Evolutionary conservation across 2,329 filamentous ascomycete species (phyloP).

Genomic region (Clonostachys solani): DNA sequence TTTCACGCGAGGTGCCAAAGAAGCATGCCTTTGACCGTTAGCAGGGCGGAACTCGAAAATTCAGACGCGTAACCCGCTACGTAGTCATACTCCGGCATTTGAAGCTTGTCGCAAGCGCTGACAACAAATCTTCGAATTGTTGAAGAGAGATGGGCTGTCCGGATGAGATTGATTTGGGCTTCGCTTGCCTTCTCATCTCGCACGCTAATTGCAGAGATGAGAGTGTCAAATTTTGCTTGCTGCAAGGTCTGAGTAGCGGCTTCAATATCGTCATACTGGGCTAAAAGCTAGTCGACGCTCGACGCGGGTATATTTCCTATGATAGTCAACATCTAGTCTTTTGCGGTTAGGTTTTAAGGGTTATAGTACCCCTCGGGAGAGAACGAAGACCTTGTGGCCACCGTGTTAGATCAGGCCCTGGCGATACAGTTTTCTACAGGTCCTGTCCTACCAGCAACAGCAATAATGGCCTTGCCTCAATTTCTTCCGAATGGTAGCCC

Average conservation of each 20-base stretch:
- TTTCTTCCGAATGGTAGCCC: too few relatives aligned
- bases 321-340: neutral
- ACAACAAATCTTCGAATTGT: constrained; percentile 9
- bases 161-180: constrained; percentile 10
- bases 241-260: neutral
- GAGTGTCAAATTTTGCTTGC: neutral
- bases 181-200: constrained; percentile 6
- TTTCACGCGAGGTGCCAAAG: constrained; percentile 9
- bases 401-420: neutral
- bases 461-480: neutral
- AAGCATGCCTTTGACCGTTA: constrained; percentile 5
- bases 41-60: too few relatives aligned
- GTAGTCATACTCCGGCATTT: constrained; percentile 7
- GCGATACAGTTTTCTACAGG: neutral
- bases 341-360: neutral
- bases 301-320: neutral
- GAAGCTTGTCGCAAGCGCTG: constrained; percentile 12
- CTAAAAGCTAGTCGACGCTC: neutral
- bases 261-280: neutral
- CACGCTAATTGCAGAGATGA: constrained; percentile 11
- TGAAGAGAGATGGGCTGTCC: constrained; percentile 4
- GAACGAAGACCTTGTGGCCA: neutral
- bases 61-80: too few relatives aligned
- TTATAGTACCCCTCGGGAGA: neutral
- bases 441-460: neutral